Percentiles rank a stretch among this genome's conserved stretches.
Conservation (phyloP, 2,329 filamentous ascomycete genomes). For the Dactylellina parvicollis region DNA sequence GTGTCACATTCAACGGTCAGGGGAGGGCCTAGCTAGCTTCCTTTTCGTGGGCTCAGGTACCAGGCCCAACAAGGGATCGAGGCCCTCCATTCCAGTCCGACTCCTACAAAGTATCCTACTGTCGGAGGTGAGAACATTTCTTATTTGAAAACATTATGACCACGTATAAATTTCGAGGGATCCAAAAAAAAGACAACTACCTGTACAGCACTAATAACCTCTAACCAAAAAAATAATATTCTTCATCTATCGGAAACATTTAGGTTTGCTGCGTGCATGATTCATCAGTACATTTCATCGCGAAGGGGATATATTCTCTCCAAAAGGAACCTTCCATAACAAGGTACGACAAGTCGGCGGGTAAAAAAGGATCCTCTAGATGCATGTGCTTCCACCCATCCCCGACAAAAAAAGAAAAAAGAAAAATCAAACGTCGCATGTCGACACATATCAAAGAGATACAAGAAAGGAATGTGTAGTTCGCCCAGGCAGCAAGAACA, state of each 20-base stretch:
- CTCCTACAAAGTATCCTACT: too few species aligned
- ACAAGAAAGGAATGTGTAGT: constrained; percentile 35
- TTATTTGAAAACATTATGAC: too few species aligned
- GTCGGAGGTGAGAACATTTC: too few species aligned
- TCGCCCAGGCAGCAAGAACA: constrained; percentile 18
- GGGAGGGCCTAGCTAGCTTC: constrained; percentile 5
- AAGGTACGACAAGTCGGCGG: neutral
- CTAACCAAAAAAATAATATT: neutral
- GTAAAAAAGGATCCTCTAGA: neutral
- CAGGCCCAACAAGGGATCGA: too few species aligned
- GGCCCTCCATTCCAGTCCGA: too few species aligned
- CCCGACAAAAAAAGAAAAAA: neutral
- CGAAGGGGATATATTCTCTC: neutral
- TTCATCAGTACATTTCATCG: too few species aligned
- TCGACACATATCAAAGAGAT: constrained; percentile 5
- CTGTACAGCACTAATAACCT: neutral
- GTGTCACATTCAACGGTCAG: constrained; percentile 14
- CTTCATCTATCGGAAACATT: constrained; percentile 29
- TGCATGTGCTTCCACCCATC: constrained; percentile 14
- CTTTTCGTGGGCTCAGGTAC: too few species aligned
- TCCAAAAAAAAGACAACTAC: too few species aligned
- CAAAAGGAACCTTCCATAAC: constrained; percentile 13
- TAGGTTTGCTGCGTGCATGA: constrained; percentile 16
- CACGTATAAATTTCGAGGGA: too few species aligned
- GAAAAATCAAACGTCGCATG: constrained; percentile 47